Evolutionary conservation across 2,329 filamentous ascomycete species (phyloP).

Genomic region (Lasiodiplodia citricola): DNA sequence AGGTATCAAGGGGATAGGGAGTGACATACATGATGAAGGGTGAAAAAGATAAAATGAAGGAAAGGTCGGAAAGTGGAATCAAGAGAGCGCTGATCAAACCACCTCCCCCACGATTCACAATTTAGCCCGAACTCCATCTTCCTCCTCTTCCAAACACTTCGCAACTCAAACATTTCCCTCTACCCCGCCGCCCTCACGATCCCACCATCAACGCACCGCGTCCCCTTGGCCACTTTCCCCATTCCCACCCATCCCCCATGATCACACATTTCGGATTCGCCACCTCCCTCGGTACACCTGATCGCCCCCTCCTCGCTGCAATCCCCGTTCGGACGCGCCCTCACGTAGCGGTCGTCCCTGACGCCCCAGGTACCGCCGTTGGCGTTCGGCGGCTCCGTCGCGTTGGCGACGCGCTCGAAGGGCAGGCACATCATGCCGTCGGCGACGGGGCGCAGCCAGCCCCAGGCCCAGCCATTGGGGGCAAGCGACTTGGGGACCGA

Average conservation of each 20-base stretch:
- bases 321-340: slow-evolving; percentile 35
- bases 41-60: too few species aligned
- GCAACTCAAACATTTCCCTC: too few species aligned
- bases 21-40: too few species aligned
- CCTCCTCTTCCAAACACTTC: neutral
- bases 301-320: slow-evolving; percentile 33
- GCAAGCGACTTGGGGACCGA: neutral
- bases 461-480: slow-evolving; percentile 38
- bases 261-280: slow-evolving; percentile 20
- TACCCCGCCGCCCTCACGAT: slow-evolving; percentile 10
- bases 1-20: too few species aligned
- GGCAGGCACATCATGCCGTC: slow-evolving; percentile 46
- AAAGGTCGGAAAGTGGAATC: too few species aligned
- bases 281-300: slow-evolving; percentile 28
- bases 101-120: too few species aligned
- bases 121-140: neutral
- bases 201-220: slow-evolving; percentile 16
- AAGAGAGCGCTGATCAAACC: too few species aligned
- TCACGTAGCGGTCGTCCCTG: slow-evolving; percentile 40
- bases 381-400: neutral
- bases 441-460: slow-evolving; percentile 37
- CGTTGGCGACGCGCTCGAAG: slow-evolving; percentile 23
- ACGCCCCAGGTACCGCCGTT: slow-evolving; percentile 30
- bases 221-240: slow-evolving; percentile 27
- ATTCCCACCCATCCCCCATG: slow-evolving; percentile 26